Conservation (phyloP, 345 rosid genomes). For the Hibiscus syriacus region DNA sequence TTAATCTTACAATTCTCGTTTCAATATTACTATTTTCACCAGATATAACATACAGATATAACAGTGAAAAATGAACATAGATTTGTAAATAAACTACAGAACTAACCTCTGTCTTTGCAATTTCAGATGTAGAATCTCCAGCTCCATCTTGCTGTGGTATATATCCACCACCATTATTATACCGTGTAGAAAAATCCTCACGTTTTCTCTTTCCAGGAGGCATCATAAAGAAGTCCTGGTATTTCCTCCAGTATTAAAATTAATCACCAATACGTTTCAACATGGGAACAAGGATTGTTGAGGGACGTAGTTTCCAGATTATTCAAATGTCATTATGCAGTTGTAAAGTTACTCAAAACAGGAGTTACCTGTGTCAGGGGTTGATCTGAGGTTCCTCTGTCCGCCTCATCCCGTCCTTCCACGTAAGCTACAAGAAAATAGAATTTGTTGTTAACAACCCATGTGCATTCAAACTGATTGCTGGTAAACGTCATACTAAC, state of each 20-base stretch:
- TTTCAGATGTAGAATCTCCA: constrained; percentile 44
- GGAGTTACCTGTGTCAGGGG: constrained; percentile 68
- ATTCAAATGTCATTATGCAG: constrained; percentile 3
- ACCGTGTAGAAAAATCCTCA: constrained; percentile 60
- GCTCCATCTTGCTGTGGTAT: constrained; percentile 99
- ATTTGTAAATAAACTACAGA: background rate
- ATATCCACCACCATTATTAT: constrained; percentile 82
- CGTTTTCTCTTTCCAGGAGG: constrained; percentile 92
- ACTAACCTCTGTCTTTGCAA: constrained; percentile 30
- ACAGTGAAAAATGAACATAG: background rate
- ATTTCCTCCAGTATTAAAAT: constrained; percentile 23
- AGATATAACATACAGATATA: background rate
- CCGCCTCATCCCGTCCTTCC: constrained; percentile 86
- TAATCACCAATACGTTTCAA: constrained; percentile 13
- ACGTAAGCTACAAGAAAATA: constrained; percentile 59
- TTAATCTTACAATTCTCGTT: background rate
- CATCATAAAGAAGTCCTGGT: constrained; percentile 75
- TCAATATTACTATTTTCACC: background rate
- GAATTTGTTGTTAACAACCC: constrained; percentile 11
- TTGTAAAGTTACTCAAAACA: constrained; percentile 12
- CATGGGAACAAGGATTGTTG: constrained; percentile 4
- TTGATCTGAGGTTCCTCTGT: constrained; percentile 67
- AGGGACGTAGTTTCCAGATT: constrained; percentile 5
- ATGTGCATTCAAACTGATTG: constrained; percentile 4
- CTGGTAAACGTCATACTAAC: constrained; percentile 41